Conservation (phyloP, 2,329 filamentous ascomycete genomes). For the Pseudocercospora pini-densiflorae region DNA sequence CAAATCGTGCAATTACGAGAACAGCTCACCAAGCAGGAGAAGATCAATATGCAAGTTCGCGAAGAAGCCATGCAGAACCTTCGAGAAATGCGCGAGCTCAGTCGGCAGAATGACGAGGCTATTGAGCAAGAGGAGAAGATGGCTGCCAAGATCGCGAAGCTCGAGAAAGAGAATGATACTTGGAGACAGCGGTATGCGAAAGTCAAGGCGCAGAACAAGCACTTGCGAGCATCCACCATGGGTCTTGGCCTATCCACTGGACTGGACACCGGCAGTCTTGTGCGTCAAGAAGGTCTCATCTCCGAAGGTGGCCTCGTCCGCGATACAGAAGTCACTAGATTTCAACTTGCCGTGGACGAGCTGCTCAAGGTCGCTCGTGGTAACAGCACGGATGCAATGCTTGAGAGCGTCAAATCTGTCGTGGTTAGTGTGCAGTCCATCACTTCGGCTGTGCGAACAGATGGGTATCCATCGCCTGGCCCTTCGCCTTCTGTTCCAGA, state of each 20-base stretch:
- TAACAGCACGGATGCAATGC: slow-evolving; percentile 73
- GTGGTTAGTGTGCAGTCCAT: slow-evolving; percentile 82
- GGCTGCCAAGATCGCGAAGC: slow-evolving; percentile 71
- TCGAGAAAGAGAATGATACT: slow-evolving; percentile 82
- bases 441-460: slow-evolving; percentile 69
- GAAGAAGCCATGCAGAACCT: slow-evolving; percentile 82
- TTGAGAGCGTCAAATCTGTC: slow-evolving; percentile 86
- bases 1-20: slow-evolving; percentile 62
- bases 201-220: slow-evolving; percentile 83
- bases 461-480: slow-evolving; percentile 38
- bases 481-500: slow-evolving; percentile 34
- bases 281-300: slow-evolving; percentile 62
- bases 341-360: slow-evolving; percentile 93
- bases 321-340: slow-evolving; percentile 91
- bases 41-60: slow-evolving; percentile 84
- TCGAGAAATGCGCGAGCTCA: slow-evolving; percentile 85
- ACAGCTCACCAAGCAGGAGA: slow-evolving; percentile 77
- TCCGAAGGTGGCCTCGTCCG: slow-evolving; percentile 77
- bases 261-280: slow-evolving; percentile 67
- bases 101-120: slow-evolving; percentile 75
- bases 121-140: slow-evolving; percentile 83
- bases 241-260: slow-evolving; percentile 65
- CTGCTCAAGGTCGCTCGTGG: slow-evolving; percentile 76
- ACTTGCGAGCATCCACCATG: slow-evolving; percentile 77
- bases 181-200: slow-evolving; percentile 92